Evolutionary conservation across 176 grass and related monocot species (phyloP).

Genomic region (Triticum monococcum): DNA sequence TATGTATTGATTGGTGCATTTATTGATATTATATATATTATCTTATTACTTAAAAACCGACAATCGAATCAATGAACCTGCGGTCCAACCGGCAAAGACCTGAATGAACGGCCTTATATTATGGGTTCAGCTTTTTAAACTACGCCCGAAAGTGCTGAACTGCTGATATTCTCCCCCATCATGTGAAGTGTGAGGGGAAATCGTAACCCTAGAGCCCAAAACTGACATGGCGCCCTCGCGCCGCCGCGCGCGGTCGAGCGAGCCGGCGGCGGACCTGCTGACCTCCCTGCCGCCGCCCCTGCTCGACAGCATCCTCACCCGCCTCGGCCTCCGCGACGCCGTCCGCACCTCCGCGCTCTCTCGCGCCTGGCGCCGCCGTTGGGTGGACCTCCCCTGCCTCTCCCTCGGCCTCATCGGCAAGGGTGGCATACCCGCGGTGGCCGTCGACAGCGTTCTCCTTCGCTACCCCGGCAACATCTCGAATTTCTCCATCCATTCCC

Average conservation of each 20-base stretch:
- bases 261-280: neutral
- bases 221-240: neutral
- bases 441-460: neutral
- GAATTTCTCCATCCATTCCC: neutral
- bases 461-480: neutral
- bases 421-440: neutral
- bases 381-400: conserved; percentile 3
- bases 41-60: too few relatives aligned
- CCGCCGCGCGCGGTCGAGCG: neutral
- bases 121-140: too few relatives aligned
- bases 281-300: neutral
- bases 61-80: too few relatives aligned
- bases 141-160: too few relatives aligned
- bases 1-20: too few relatives aligned
- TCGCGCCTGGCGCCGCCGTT: conserved; percentile 19
- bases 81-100: too few relatives aligned
- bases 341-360: conserved; percentile 29
- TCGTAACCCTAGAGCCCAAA: neutral
- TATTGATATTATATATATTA: too few relatives aligned
- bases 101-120: too few relatives aligned
- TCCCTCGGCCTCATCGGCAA: neutral
- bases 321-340: conserved; percentile 13
- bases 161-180: too few relatives aligned
- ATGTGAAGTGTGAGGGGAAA: neutral
- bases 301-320: neutral